Percentiles rank a stretch among this genome's conserved stretches.
These are phyloP conservation scores for Pharus latifolius DNA, from an alignment of 176 grass and related monocot species.

Conservation along the genomic window DNA sequence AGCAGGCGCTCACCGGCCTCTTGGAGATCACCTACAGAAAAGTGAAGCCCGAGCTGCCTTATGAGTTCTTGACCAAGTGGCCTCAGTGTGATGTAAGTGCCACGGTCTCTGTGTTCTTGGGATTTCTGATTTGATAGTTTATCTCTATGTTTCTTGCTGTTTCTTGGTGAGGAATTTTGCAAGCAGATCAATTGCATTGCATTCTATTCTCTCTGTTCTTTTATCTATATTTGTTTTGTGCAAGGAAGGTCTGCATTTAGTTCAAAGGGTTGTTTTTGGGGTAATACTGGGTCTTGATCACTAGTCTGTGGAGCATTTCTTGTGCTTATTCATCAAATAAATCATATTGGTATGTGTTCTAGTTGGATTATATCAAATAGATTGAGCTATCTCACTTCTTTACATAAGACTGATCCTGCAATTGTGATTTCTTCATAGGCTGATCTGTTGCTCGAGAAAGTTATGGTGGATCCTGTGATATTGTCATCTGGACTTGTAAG, in stretches of 20 bases:
- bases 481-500: constrained; percentile 40
- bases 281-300: not conserved
- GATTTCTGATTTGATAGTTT: not conserved
- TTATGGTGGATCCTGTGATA: constrained; percentile 28
- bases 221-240: not conserved
- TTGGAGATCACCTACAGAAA: constrained; percentile 14
- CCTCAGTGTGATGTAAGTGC: constrained; percentile 13
- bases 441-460: not conserved
- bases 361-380: not conserved
- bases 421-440: constrained; percentile 12
- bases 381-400: not conserved
- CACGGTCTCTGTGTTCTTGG: constrained; percentile 6
- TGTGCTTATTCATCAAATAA: not conserved
- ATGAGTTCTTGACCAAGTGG: constrained; percentile 15
- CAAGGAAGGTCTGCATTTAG: not conserved
- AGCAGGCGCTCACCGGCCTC: constrained; percentile 27
- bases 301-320: not conserved
- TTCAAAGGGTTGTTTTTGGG: not conserved
- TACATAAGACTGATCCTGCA: not conserved
- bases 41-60: constrained; percentile 6
- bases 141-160: not conserved
- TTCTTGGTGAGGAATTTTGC: not conserved
- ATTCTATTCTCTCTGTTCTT: not conserved
- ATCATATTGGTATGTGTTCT: not conserved
- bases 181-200: not conserved